phyloP scores from a whole-genome alignment of 495 filamentous ascomycete species.

The Pyrenula massariospora region DNA sequence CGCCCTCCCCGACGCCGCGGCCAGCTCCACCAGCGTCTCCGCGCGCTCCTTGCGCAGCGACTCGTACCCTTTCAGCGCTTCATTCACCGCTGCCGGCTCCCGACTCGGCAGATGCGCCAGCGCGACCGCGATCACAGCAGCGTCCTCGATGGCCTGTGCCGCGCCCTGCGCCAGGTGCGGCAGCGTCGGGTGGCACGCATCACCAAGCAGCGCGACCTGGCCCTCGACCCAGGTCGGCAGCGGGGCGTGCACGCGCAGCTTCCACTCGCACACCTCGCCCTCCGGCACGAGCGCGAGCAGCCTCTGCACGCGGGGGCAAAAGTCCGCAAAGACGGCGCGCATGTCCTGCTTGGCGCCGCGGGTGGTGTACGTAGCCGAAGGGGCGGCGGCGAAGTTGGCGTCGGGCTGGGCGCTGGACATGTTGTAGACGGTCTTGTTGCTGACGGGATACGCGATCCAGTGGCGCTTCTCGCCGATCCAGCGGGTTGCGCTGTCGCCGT shows the following conservation, averaged over 20 bases:
- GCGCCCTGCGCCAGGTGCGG: conserved; percentile 72
- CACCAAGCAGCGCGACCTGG: conserved; percentile 58
- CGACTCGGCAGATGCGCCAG: conserved; percentile 43
- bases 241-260: conserved; percentile 57
- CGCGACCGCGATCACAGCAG: conserved; percentile 56
- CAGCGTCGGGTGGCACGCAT: conserved; percentile 70
- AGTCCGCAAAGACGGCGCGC: conserved; percentile 56
- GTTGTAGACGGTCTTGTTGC: conserved; percentile 68
- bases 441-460: conserved; percentile 75
- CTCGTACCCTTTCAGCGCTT: conserved; percentile 61
- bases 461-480: conserved; percentile 72
- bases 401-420: conserved; percentile 66
- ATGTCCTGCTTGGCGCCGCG: conserved; percentile 56
- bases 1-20: conserved; percentile 51
- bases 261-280: conserved; percentile 73
- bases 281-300: conserved; percentile 73
- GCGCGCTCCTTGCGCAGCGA: conserved; percentile 59
- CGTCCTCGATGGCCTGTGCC: conserved; percentile 78
- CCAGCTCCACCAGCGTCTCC: conserved; percentile 57
- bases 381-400: conserved; percentile 56
- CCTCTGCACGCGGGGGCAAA: conserved; percentile 58
- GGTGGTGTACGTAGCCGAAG: conserved; percentile 67
- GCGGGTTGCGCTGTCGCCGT: conserved; percentile 54
- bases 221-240: conserved; percentile 61
- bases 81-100: conserved; percentile 44